These are phyloP conservation scores for Prunus dulcis DNA, from an alignment of 306 rosid species.

Conservation along the genomic window DNA sequence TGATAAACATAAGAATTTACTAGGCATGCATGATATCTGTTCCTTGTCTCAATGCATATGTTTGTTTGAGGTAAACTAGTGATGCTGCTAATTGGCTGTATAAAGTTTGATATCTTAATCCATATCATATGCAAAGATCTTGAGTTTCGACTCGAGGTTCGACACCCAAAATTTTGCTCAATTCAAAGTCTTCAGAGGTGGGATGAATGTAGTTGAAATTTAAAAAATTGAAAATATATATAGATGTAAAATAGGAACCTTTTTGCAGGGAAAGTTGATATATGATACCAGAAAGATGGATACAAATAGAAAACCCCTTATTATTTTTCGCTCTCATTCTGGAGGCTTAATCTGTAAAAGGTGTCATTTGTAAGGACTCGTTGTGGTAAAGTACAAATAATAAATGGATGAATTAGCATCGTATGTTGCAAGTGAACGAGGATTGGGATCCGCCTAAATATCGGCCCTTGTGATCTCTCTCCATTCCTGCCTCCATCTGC, in stretches of 20 bases:
- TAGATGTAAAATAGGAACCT: too few relatives aligned
- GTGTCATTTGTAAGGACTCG: background rate
- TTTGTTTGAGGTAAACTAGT: background rate
- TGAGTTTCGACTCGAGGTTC: background rate
- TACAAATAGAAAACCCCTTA: background rate
- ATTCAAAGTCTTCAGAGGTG: too few relatives aligned
- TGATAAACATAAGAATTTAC: background rate
- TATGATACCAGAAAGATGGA: background rate
- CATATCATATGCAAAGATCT: background rate
- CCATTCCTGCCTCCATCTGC: background rate
- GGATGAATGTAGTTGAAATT: too few relatives aligned
- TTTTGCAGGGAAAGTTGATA: background rate
- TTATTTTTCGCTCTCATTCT: background rate
- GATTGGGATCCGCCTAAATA: slow-evolving; percentile 15
- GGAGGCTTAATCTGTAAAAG: background rate
- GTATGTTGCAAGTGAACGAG: slow-evolving; percentile 12
- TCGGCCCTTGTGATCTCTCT: slow-evolving; percentile 7
- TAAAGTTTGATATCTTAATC: background rate
- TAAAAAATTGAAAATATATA: too few relatives aligned
- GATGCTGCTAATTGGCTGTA: background rate
- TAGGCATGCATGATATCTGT: too few relatives aligned
- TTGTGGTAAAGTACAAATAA: background rate
- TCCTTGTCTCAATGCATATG: background rate
- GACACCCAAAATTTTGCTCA: too few relatives aligned
- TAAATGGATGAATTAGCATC: slow-evolving; percentile 10